These are phyloP conservation scores for Cicer chorassanicum DNA, from an alignment of 306 rosid genomes.

Conservation along the genomic window DNA sequence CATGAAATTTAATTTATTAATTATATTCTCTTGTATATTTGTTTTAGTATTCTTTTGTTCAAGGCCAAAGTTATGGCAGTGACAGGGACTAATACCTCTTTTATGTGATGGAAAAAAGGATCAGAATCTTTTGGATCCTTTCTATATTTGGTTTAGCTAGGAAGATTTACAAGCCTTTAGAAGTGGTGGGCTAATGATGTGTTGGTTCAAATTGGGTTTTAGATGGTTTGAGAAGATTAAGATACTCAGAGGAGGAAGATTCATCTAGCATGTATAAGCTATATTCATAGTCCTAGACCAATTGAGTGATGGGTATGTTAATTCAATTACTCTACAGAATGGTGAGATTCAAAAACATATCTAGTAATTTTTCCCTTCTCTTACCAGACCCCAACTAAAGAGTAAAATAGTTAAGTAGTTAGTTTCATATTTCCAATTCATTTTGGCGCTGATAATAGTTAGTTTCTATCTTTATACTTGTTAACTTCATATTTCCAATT, in stretches of 20 bases:
- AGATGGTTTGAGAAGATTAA: conserved; percentile 6
- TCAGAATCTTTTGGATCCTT: not conserved
- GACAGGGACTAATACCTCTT: not conserved
- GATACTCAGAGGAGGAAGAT: conserved; percentile 5
- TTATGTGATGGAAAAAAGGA: not conserved
- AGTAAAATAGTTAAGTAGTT: not conserved
- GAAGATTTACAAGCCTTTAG: not conserved
- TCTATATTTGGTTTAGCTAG: not conserved
- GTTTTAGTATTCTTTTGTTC: conserved; percentile 1
- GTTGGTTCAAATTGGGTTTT: not conserved
- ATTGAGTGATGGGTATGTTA: not conserved
- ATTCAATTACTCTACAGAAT: not conserved
- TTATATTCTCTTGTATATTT: not conserved
- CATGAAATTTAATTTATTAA: not conserved
- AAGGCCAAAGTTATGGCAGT: not conserved
- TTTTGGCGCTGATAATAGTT: too few relatives aligned
- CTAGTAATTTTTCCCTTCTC: not conserved
- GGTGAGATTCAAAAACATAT: conserved; percentile 7
- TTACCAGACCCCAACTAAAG: not conserved
- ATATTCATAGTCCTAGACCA: not conserved
- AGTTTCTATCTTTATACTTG: too few relatives aligned
- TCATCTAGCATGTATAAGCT: not conserved
- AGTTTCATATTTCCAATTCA: too few relatives aligned
- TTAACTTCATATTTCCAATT: too few relatives aligned
- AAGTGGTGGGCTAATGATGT: not conserved